A percentile compares a stretch with the other conserved stretches of the same genome.
phyloP scores from a whole-genome alignment of 192 early-diverging fungal species.

The Coemansia sp. region DNA sequence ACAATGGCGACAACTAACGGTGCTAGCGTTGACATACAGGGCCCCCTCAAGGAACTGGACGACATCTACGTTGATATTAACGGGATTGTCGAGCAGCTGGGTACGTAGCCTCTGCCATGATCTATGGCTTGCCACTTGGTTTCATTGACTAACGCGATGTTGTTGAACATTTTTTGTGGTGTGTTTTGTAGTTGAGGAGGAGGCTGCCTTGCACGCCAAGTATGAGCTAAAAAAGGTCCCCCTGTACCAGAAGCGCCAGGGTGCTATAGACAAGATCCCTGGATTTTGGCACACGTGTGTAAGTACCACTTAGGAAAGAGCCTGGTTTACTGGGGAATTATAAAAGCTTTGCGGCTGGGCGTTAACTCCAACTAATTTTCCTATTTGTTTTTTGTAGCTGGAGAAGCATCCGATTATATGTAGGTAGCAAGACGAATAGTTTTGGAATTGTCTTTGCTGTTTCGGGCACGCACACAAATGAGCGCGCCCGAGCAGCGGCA shows the following conservation, averaged over 20 bases:
- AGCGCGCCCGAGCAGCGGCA: neutral
- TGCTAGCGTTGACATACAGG: conserved; percentile 22
- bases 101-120: conserved; percentile 10
- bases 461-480: neutral
- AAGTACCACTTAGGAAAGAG: conserved; percentile 10
- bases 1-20: conserved; percentile 35
- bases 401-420: conserved; percentile 54
- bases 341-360: neutral
- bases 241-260: conserved; percentile 58
- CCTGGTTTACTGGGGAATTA: neutral
- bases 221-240: conserved; percentile 51
- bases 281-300: conserved; percentile 60
- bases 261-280: conserved; percentile 53
- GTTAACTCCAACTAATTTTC: neutral
- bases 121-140: neutral
- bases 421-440: conserved; percentile 21
- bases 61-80: conserved; percentile 41
- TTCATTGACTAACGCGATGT: neutral
- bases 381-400: conserved; percentile 24
- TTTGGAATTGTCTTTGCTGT: neutral
- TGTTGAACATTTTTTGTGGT: neutral
- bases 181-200: conserved; percentile 42
- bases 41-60: conserved; percentile 27
- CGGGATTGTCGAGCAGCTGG: conserved; percentile 45
- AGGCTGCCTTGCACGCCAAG: conserved; percentile 51